Percentiles rank a stretch among this genome's conserved stretches.
phyloP scores from a whole-genome alignment of 208 protist genomes.

The Trypanosoma boissoni region DNA sequence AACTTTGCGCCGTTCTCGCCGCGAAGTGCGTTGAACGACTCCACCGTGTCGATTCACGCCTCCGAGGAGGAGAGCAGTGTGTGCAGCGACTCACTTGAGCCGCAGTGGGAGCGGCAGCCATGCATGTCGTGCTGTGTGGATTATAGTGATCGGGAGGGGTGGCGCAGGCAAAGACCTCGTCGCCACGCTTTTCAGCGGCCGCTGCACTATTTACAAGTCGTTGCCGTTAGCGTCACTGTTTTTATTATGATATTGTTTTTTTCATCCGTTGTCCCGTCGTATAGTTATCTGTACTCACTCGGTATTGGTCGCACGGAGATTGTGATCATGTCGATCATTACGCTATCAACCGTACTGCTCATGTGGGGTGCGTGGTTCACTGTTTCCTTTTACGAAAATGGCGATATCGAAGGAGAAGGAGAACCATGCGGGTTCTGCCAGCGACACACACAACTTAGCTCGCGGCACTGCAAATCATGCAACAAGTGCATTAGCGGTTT shows the following conservation, averaged over 20 bases:
- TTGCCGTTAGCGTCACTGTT: slow-evolving; percentile 40
- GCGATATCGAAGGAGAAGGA: slow-evolving; percentile 45
- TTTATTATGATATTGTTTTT: slow-evolving; percentile 47
- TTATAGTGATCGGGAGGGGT: slow-evolving; percentile 41
- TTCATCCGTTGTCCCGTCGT: slow-evolving; percentile 37
- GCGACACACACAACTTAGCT: slow-evolving; percentile 41
- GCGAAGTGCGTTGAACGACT: slow-evolving; percentile 1
- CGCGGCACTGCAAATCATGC: slow-evolving; percentile 89
- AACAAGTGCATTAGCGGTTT: slow-evolving; percentile 88
- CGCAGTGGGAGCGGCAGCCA: slow-evolving; percentile 15
- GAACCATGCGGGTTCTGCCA: slow-evolving; percentile 67
- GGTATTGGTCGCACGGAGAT: slow-evolving; percentile 40
- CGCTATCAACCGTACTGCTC: slow-evolving; percentile 10
- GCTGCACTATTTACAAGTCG: slow-evolving; percentile 62
- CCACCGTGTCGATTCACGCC: not conserved
- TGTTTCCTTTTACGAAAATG: slow-evolving; percentile 63
- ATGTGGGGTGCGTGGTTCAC: slow-evolving; percentile 30
- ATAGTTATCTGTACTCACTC: slow-evolving; percentile 35
- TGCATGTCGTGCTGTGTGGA: slow-evolving; percentile 57
- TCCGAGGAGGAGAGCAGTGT: slow-evolving; percentile 14
- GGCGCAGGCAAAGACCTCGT: slow-evolving; percentile 42
- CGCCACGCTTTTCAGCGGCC: slow-evolving; percentile 64
- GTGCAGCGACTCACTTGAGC: not conserved
- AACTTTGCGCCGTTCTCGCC: not conserved
- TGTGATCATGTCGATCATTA: slow-evolving; percentile 34